Conservation (phyloP, 345 rosid genomes). For the Sapria himalayana region DNA sequence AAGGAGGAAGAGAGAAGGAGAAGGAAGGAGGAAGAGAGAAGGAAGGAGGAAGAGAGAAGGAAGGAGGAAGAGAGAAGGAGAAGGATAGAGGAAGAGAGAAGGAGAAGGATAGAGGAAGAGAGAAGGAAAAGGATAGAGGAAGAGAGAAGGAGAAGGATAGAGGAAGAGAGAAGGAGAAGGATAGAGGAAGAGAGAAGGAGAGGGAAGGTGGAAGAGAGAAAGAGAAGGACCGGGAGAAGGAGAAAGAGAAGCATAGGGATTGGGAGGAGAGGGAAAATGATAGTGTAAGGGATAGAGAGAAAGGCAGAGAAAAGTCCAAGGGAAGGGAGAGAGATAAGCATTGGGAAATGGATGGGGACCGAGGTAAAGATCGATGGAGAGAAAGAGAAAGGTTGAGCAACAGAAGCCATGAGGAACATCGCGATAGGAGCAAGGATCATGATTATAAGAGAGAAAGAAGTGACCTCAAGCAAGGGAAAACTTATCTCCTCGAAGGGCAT, state of each 20-base stretch:
- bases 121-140: slow-evolving; percentile 23
- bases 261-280: slow-evolving; percentile 25
- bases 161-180: slow-evolving; percentile 18
- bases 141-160: slow-evolving; percentile 17
- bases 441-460: slow-evolving; percentile 19
- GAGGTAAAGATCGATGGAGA: slow-evolving; percentile 18
- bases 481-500: slow-evolving; percentile 11
- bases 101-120: slow-evolving; percentile 18
- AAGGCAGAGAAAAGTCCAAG: slow-evolving; percentile 19
- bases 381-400: slow-evolving; percentile 18
- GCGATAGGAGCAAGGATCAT: slow-evolving; percentile 14
- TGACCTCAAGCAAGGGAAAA: slow-evolving; percentile 11
- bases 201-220: slow-evolving; percentile 13
- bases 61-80: slow-evolving; percentile 21
- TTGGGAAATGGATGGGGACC: slow-evolving; percentile 16
- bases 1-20: slow-evolving; percentile 11
- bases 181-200: slow-evolving; percentile 17
- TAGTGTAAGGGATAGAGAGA: slow-evolving; percentile 19
- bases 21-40: slow-evolving; percentile 17
- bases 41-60: slow-evolving; percentile 22
- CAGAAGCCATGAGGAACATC: slow-evolving; percentile 17
- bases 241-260: slow-evolving; percentile 25
- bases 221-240: slow-evolving; percentile 19
- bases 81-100: slow-evolving; percentile 20
- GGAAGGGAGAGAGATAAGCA: slow-evolving; percentile 14